Evolutionary conservation across 1,284 basidiomycete species (phyloP), one percentile per base, ranked within the genome.

Genomic region (Malassezia globosa): DNA sequence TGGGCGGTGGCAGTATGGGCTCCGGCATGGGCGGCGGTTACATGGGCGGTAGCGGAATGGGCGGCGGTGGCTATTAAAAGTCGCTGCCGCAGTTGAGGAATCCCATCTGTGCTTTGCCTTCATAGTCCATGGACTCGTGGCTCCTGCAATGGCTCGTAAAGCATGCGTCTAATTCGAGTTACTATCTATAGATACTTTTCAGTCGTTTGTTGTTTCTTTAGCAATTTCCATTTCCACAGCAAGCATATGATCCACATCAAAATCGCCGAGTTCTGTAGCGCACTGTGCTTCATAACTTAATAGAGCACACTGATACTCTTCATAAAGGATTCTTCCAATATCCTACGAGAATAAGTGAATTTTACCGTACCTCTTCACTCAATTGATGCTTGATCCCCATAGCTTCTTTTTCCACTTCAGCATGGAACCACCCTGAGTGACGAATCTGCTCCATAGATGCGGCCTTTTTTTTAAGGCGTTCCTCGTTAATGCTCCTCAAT

Each of bases 171-270:
- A n/a, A n/a, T n/a, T n/a, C n/a, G n/a, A n/a, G n/a, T n/a, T n/a
- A n/a, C n/a, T 6, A 19, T 38, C 37, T n/a, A n/a, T n/a, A n/a
- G n/a, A n/a, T n/a, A n/a, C n/a, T n/a, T n/a, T n/a, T n/a, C n/a
- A n/a, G n/a, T n/a, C n/a, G 29, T 31, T 3, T 13, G 29, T 16
- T 23, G n/a, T 18, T 35, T 50, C 42, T 5, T 35, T 40, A 10
- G 8, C 31, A 41, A 56, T 46, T 35, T 59, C 56, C 23, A 56
- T 51, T 34, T 59, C 56, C 3, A 59, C 22, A 23, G 31, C 37
- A 3, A 55, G 34, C 46, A 59, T 37, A 7, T 49, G 33, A 29
- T 59, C 56, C 1, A 55, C 11, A 29, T 40, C 43, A 5, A 50
- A 7, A 7, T 45, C 43, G 1, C 51, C 56, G 5, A 59, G 7